Percentiles rank a stretch among this genome's conserved stretches.
Conservation (phyloP, 2,329 filamentous ascomycete species). For the Xylariaceae sp. region DNA sequence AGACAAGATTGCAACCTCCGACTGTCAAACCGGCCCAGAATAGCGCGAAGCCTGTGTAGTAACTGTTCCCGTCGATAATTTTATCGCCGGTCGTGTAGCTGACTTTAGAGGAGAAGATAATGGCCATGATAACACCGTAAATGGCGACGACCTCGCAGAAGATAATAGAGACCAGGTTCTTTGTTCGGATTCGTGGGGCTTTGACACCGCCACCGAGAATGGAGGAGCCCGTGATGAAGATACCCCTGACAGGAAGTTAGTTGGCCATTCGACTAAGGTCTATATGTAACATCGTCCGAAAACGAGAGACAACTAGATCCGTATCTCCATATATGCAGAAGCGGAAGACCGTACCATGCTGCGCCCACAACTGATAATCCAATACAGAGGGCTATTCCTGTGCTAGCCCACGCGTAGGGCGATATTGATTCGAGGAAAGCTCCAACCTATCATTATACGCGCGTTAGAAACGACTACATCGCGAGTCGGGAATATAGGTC, state of each 20-base stretch:
- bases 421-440: slow-evolving; percentile 91
- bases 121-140: slow-evolving; percentile 99
- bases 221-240: slow-evolving; percentile 96
- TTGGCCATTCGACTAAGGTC: background rate
- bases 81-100: slow-evolving; percentile 57
- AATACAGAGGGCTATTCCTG: slow-evolving; percentile 91
- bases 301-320: background rate
- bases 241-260: slow-evolving; percentile 61
- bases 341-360: slow-evolving; percentile 65
- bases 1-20: slow-evolving; percentile 91
- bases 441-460: slow-evolving; percentile 62
- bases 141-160: slow-evolving; percentile 99
- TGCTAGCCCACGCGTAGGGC: slow-evolving; percentile 85
- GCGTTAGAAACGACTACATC: slow-evolving; percentile 25
- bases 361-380: slow-evolving; percentile 93
- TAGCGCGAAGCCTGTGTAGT: slow-evolving; percentile 90
- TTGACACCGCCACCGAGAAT: slow-evolving; percentile 96
- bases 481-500: background rate
- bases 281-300: background rate
- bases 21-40: slow-evolving; percentile 97
- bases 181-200: slow-evolving; percentile 94
- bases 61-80: slow-evolving; percentile 69
- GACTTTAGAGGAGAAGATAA: slow-evolving; percentile 92
- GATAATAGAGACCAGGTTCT: slow-evolving; percentile 99
- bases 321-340: background rate